These are phyloP conservation scores for Perilla frutescens DNA, from an alignment of 257 asterid genomes.

Conservation along the genomic window DNA sequence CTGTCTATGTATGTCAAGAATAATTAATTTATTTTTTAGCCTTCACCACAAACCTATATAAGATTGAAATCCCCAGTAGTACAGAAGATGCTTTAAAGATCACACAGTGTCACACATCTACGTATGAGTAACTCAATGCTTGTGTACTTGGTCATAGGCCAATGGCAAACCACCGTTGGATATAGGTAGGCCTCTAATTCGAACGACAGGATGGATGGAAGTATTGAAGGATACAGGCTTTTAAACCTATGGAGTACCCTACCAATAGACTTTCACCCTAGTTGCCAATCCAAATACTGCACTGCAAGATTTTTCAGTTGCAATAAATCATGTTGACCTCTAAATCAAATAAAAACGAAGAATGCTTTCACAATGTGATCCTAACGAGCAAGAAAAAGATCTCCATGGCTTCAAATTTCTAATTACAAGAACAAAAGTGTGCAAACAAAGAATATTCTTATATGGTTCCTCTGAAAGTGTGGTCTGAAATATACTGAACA, in stretches of 20 bases:
- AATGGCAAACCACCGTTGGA: background rate
- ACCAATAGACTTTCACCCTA: background rate
- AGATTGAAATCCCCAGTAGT: constrained; percentile 9
- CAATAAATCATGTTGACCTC: background rate
- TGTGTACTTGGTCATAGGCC: constrained; percentile 3
- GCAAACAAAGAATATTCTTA: background rate
- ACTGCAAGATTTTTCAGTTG: background rate
- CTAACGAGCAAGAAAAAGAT: background rate
- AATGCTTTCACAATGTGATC: background rate
- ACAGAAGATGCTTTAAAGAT: constrained; percentile 5
- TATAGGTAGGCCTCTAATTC: background rate
- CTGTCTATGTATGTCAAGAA: constrained; percentile 7
- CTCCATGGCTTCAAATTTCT: background rate
- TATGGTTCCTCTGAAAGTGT: background rate
- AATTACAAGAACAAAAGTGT: background rate
- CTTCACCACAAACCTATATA: background rate
- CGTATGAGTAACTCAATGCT: constrained; percentile 12
- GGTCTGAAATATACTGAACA: constrained; percentile 11
- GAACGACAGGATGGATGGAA: background rate
- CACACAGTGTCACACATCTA: background rate
- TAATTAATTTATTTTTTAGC: background rate
- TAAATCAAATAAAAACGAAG: constrained; percentile 4
- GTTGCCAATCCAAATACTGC: constrained; percentile 11
- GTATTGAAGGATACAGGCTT: background rate
- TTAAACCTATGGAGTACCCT: background rate